Evolutionary conservation across 345 rosid species (phyloP), one percentile per base, ranked within the genome.

Genomic region (Eucalyptus coolabah): DNA sequence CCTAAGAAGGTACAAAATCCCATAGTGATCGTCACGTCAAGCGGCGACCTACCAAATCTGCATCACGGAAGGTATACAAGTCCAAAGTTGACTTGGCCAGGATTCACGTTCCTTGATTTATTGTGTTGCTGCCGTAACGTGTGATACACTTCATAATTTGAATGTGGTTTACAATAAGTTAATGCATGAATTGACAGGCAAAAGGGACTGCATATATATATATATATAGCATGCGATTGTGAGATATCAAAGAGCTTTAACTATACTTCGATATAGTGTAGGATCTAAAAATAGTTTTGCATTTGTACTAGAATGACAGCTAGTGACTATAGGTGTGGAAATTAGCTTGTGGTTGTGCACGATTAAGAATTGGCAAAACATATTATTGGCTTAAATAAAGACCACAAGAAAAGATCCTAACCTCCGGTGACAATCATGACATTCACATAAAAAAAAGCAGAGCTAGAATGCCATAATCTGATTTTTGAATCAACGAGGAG

Each of bases 311-410:
- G 17, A 60, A 28, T 60, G 67, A 60, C 16, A 28, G 32, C 3
- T 60, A 26, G n/a, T 59, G 65, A 12, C 69, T 14, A 6, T 60
- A 12, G 17, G 8, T 28, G n/a, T 0, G 32, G 69, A 60, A 60
- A 28, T 6, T 60, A 1, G 69, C 15, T 1, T 60, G n/a, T 0
- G 15, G n/a, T 28, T 28, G n/a, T 2, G 67, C 32, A 60, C n/a
- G 14, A 11, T 60, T 60, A 60, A 60, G n/a, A 60, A 60, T 28
- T 12, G 16, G 15, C 16, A 6, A 60, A 28, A 4, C 32, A 28
- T 28, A 60, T 60, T 60, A 14, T 60, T 60, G 69, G 32, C 17
- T 12, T 60, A 6, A 28, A 51, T 18, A 60, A 60, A 28, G 4
- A 28, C 69, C 32, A 12, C 8, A 6, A 26, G 17, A 26, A 12